Percentiles rank a stretch among this genome's conserved stretches.
Conservation (phyloP, 2,329 filamentous ascomycete species). For the Xylaria sp. region DNA sequence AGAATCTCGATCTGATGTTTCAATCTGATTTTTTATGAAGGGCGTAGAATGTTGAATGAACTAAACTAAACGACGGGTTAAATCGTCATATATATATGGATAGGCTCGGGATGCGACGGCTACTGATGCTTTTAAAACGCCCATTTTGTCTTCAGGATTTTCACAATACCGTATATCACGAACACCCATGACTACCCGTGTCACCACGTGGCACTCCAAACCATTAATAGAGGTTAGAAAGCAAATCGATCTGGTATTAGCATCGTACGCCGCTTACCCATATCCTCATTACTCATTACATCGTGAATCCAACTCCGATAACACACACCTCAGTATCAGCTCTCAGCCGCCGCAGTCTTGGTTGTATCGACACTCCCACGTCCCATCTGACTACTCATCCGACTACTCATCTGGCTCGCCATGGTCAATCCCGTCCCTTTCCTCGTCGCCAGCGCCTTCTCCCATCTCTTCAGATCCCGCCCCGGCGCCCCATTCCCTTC, state of each 20-base stretch:
- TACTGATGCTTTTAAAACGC: background rate
- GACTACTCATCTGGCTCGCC: conserved; percentile 58
- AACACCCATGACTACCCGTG: background rate
- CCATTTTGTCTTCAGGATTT: background rate
- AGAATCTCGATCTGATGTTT: background rate
- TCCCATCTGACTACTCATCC: too few species aligned
- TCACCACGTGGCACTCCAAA: background rate
- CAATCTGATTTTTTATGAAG: background rate
- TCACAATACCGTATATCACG: too few species aligned
- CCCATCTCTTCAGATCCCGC: conserved; percentile 57
- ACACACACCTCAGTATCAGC: background rate
- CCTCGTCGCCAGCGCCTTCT: conserved; percentile 56
- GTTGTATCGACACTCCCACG: conserved; percentile 35
- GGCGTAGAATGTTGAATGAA: background rate
- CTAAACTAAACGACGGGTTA: too few species aligned
- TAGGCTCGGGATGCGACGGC: too few species aligned
- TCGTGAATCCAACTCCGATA: background rate
- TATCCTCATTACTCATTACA: background rate
- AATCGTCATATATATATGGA: too few species aligned
- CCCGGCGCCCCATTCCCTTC: conserved; percentile 52
- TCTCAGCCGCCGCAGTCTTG: background rate
- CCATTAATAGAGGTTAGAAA: background rate
- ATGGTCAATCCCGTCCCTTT: conserved; percentile 66
- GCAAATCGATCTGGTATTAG: background rate
- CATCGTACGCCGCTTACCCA: background rate